Base-by-base conservation (phyloP, 805 yeast species). In the Teunomyces stri region DNA sequence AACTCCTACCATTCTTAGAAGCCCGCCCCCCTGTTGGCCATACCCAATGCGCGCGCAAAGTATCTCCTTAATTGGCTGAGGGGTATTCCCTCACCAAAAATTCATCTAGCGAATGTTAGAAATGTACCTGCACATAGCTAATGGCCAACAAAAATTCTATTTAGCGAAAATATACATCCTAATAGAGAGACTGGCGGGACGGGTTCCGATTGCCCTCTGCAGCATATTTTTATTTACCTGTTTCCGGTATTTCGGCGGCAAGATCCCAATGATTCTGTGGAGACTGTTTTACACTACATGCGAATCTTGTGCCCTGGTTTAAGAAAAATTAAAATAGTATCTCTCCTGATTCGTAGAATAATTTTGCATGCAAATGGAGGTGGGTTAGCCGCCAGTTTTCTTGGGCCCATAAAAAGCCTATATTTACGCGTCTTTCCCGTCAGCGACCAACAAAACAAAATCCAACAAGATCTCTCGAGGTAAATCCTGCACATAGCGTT, bases 381-480 rank as follows among this genome's bases (percentile, higher is more conserved):
- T 18, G 20, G 27, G 16, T 31, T 31, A 31, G 34, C 18, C 34
- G 34, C 34, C 34, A n/a, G 34, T 31, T 12, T 9, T 31, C 15
- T 18, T 31, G 34, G 34, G 34, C 34, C 34, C 34, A 31, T 31
- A 31, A 31, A 31, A 31, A 31, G 40, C 6, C 40, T 37, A 21
- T 9, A 37, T n/a, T 22, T 18, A 18, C 40, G 40, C 40, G 40
- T 37, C 18, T 6, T 13, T 12, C 11, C 29, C 40, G 25, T 27
- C 40, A 37, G 22, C 40, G 29, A 27, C 40, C 40, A 37, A 37
- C 40, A 37, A 37, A 37, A 37, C 20, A 37, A 37, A 37, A 37
- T 37, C 40, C 40, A 37, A 37, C 40, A 37, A 31, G 40, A 37
- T 37, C 40, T 37, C 28, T n/a, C 3, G 21, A 37, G 22, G 22